A percentile compares a stretch with the other conserved stretches of the same genome.
phyloP scores from a whole-genome alignment of 139 green algal species.

The Eudorina sp. region DNA sequence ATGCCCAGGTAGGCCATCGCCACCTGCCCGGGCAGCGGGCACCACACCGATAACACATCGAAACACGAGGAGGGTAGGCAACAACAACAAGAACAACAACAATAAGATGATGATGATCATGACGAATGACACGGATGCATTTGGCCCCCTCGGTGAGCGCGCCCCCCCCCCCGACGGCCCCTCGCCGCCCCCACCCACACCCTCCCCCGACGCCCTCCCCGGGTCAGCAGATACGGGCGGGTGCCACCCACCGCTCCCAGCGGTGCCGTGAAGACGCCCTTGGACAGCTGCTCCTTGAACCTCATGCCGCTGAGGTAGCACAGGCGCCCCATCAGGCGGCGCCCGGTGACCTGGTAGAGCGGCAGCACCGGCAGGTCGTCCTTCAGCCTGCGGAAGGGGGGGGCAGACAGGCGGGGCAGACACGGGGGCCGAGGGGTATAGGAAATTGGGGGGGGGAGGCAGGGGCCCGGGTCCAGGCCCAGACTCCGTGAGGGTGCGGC shows the following conservation, averaged over 20 bases:
- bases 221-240: neutral
- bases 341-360: constrained; percentile 52
- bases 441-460: neutral
- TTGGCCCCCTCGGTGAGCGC: neutral
- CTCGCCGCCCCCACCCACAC: neutral
- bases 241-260: constrained; percentile 34
- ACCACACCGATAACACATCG: no score
- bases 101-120: no score
- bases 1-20: constrained; percentile 25
- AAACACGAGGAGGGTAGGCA: no score
- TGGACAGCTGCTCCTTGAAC: constrained; percentile 49
- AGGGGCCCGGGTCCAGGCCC: no score
- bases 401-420: neutral
- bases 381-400: constrained; percentile 20
- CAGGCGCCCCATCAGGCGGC: constrained; percentile 54
- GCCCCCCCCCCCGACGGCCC: neutral
- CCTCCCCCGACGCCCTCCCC: neutral
- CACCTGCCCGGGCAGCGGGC: constrained; percentile 30
- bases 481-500: neutral
- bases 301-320: constrained; percentile 42
- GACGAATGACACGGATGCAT: no score
- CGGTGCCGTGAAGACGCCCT: constrained; percentile 51
- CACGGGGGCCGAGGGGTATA: no score
- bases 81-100: no score
- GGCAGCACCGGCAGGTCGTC: constrained; percentile 50